phyloP scores from a whole-genome alignment of 2,329 filamentous ascomycete species.

The Colletotrichum sp. region DNA sequence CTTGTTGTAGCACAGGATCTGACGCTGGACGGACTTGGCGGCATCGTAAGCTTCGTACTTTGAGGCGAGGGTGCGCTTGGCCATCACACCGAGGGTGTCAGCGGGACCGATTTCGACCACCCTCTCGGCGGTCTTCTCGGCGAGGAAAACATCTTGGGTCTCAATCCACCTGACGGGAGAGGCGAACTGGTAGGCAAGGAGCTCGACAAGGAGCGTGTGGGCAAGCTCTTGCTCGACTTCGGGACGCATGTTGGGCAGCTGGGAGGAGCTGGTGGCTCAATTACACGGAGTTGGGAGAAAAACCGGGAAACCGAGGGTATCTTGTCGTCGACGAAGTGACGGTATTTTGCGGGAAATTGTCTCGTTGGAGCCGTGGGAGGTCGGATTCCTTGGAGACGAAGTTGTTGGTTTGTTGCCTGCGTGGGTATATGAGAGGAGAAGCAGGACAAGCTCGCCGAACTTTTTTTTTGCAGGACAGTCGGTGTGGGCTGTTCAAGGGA shows the following conservation, averaged over 20 bases:
- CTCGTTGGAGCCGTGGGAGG: conserved; percentile 16
- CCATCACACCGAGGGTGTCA: conserved; percentile 97
- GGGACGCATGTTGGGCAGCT: conserved; percentile 78
- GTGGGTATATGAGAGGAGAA: conserved; percentile 11
- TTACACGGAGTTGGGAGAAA: conserved; percentile 21
- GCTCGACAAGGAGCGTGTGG: conserved; percentile 97
- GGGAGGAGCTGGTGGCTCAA: conserved; percentile 21
- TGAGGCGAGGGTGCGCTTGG: conserved; percentile 90
- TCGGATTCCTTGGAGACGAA: not conserved
- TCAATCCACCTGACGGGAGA: conserved; percentile 99
- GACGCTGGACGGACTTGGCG: conserved; percentile 92
- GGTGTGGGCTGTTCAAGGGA: conserved; percentile 16
- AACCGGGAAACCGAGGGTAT: conserved; percentile 22
- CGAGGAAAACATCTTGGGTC: conserved; percentile 99
- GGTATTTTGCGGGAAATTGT: not conserved
- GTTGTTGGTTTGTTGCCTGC: conserved; percentile 1
- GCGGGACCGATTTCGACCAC: conserved; percentile 98
- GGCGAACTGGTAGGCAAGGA: conserved; percentile 98
- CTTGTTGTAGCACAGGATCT: conserved; percentile 99
- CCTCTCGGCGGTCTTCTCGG: conserved; percentile 92
- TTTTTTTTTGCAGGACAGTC: conserved; percentile 7
- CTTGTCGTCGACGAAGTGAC: conserved; percentile 11
- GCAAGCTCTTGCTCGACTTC: conserved; percentile 99
- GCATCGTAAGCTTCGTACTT: conserved; percentile 99
- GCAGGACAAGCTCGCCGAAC: conserved; percentile 17